phyloP scores from a whole-genome alignment of 768 basidiomycete species.

The Suillus occidentalis region DNA sequence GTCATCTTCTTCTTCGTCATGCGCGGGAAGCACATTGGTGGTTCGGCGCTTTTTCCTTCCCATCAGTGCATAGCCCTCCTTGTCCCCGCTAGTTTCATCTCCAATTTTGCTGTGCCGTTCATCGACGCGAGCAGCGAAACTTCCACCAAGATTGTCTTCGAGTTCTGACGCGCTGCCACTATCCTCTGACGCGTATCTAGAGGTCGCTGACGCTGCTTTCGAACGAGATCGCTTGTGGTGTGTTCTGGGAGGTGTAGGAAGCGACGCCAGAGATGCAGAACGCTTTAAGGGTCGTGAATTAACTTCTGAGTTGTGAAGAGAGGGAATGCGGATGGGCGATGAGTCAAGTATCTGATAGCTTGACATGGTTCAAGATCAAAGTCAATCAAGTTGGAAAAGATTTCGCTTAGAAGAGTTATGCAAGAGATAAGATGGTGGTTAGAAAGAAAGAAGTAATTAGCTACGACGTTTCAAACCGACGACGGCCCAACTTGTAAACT shows the following conservation, averaged over 20 bases:
- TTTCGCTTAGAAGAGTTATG: neutral
- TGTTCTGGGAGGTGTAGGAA: constrained; percentile 68
- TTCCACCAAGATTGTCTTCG: constrained; percentile 19
- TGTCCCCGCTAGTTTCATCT: constrained; percentile 20
- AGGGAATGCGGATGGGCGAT: constrained; percentile 21
- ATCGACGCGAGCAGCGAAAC: constrained; percentile 10
- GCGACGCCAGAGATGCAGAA: constrained; percentile 60
- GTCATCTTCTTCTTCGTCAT: constrained; percentile 57
- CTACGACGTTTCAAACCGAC: constrained; percentile 2
- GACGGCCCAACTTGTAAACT: neutral
- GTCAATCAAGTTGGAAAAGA: constrained; percentile 2
- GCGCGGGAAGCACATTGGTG: constrained; percentile 32
- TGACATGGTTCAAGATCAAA: constrained; percentile 23
- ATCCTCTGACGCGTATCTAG: constrained; percentile 41
- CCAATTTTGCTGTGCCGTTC: constrained; percentile 15
- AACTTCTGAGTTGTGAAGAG: constrained; percentile 15
- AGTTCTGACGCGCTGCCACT: constrained; percentile 38
- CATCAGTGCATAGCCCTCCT: constrained; percentile 17
- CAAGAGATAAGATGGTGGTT: constrained; percentile 8
- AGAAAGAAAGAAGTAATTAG: constrained; percentile 3
- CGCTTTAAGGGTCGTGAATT: constrained; percentile 50
- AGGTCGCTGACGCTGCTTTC: constrained; percentile 44
- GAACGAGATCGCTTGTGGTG: constrained; percentile 47
- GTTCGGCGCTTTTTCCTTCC: constrained; percentile 42
- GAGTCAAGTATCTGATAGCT: constrained; percentile 36